Percentiles rank a stretch among this genome's conserved stretches.
These are phyloP conservation scores for Ascoidea asiatica DNA, from an alignment of 805 yeast species.

Conservation along the genomic window DNA sequence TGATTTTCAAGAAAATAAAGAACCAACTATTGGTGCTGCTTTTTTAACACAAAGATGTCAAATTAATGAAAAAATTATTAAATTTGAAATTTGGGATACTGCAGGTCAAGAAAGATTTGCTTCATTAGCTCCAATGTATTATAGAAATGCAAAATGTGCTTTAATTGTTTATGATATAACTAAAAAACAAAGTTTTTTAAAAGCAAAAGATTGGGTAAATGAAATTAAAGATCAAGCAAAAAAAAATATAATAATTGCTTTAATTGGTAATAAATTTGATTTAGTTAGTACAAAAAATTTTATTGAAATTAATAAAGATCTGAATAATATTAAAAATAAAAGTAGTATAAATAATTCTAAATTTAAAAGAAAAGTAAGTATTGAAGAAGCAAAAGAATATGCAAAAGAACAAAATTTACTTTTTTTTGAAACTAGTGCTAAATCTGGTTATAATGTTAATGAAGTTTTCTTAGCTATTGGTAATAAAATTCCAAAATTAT, in stretches of 20 bases:
- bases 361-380: slow-evolving; percentile 69
- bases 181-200: slow-evolving; percentile 43
- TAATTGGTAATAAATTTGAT: slow-evolving; percentile 73
- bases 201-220: slow-evolving; percentile 68
- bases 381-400: slow-evolving; percentile 73
- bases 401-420: slow-evolving; percentile 87
- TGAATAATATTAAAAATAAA: background rate
- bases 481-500: slow-evolving; percentile 51
- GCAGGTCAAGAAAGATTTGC: slow-evolving; percentile 78
- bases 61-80: slow-evolving; percentile 30
- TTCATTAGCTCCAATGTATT: slow-evolving; percentile 73
- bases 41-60: slow-evolving; percentile 45
- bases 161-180: slow-evolving; percentile 69
- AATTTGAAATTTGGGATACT: slow-evolving; percentile 78
- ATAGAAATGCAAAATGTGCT: slow-evolving; percentile 71
- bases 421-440: slow-evolving; percentile 92
- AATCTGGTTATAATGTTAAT: slow-evolving; percentile 76
- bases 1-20: slow-evolving; percentile 58
- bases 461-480: slow-evolving; percentile 89
- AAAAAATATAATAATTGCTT: slow-evolving; percentile 44
- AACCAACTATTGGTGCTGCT: slow-evolving; percentile 80
- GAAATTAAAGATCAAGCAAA: slow-evolving; percentile 39
- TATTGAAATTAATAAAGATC: background rate
- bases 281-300: too few species aligned
- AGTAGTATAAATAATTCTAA: too few species aligned